phyloP scores from a whole-genome alignment of 257 asterid genomes.

The Solanum bulbocastanum region DNA sequence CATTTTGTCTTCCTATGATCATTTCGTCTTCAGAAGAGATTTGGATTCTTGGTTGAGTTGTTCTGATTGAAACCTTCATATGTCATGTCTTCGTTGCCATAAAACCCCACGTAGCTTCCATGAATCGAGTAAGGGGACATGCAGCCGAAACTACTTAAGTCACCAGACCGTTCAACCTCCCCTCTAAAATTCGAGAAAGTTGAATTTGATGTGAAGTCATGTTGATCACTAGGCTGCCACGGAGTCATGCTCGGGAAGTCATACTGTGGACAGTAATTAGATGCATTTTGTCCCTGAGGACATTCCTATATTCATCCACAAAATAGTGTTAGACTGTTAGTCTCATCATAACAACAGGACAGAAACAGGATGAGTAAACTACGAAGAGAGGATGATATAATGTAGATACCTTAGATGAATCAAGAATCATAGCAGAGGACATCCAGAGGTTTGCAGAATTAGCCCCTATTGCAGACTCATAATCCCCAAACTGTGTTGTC shows the following conservation, averaged over 20 bases:
- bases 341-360: not conserved
- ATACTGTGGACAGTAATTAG: slow-evolving; percentile 7
- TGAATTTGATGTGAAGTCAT: slow-evolving; percentile 24
- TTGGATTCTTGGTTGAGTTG: slow-evolving; percentile 9
- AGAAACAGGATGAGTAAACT: not conserved
- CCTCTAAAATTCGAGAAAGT: slow-evolving; percentile 28
- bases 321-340: not conserved
- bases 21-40: slow-evolving; percentile 11
- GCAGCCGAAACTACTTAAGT: slow-evolving; percentile 17
- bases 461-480: slow-evolving; percentile 10
- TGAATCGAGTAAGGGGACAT: slow-evolving; percentile 25
- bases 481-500: slow-evolving; percentile 7
- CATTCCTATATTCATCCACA: slow-evolving; percentile 18
- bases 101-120: slow-evolving; percentile 25
- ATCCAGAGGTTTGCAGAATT: slow-evolving; percentile 15
- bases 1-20: not conserved
- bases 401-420: slow-evolving; percentile 23
- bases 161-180: slow-evolving; percentile 18
- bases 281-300: slow-evolving; percentile 6
- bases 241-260: slow-evolving; percentile 11
- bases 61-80: slow-evolving; percentile 14
- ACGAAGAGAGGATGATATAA: not conserved
- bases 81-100: slow-evolving; percentile 21
- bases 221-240: slow-evolving; percentile 12
- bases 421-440: slow-evolving; percentile 23